phyloP scores from a whole-genome alignment of 495 filamentous ascomycete genomes.

The Penicillium ucsense region DNA sequence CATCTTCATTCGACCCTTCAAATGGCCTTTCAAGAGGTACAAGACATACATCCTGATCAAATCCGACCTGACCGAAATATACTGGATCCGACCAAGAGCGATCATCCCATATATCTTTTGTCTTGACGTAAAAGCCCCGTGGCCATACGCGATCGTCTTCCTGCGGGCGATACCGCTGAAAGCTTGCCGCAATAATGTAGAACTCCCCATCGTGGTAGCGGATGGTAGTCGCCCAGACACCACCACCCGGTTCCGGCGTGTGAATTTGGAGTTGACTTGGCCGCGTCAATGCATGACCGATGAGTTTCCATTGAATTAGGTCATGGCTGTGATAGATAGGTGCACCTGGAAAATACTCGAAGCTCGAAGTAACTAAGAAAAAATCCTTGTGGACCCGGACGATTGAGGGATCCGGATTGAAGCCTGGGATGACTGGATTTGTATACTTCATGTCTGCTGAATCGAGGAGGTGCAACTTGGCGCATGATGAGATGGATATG shows the following conservation, averaged over 20 bases:
- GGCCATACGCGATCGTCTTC: slow-evolving; percentile 36
- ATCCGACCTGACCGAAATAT: slow-evolving; percentile 39
- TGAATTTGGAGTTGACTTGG: slow-evolving; percentile 54
- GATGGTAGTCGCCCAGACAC: slow-evolving; percentile 37
- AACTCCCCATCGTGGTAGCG: slow-evolving; percentile 28
- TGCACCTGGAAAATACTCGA: slow-evolving; percentile 38
- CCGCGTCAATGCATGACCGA: slow-evolving; percentile 49
- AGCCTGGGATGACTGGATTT: slow-evolving; percentile 6
- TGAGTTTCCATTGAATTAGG: slow-evolving; percentile 35
- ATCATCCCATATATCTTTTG: slow-evolving; percentile 37
- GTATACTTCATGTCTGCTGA: slow-evolving; percentile 5
- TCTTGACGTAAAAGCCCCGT: slow-evolving; percentile 38
- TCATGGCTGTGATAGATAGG: slow-evolving; percentile 40
- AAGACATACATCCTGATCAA: slow-evolving; percentile 36
- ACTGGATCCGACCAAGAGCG: slow-evolving; percentile 38
- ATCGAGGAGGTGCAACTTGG: too few species aligned
- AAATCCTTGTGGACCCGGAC: slow-evolving; percentile 28
- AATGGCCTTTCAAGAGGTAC: too few species aligned
- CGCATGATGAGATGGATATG: too few species aligned
- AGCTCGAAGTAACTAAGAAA: slow-evolving; percentile 37
- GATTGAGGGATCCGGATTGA: slow-evolving; percentile 14
- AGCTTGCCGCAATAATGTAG: slow-evolving; percentile 34
- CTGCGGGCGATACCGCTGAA: slow-evolving; percentile 33
- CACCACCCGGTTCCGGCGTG: slow-evolving; percentile 39
- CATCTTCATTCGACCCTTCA: too few species aligned